Evolutionary conservation across 768 basidiomycete species (phyloP).

Genomic region (Infundibulicybe gibba): DNA sequence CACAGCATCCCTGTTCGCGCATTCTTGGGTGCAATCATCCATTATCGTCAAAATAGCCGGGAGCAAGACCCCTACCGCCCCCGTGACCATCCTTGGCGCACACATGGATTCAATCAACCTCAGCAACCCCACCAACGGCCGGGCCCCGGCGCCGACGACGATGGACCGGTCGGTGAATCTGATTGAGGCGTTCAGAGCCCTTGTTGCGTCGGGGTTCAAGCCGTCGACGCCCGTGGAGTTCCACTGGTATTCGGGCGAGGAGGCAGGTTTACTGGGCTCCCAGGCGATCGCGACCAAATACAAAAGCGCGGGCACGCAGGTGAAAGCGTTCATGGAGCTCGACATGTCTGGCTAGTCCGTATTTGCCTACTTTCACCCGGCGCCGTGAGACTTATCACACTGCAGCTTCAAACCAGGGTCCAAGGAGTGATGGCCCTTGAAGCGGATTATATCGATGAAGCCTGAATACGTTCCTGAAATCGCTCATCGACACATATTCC

Average conservation of each 20-base stretch:
- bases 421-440: conserved; percentile 36
- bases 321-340: conserved; percentile 48
- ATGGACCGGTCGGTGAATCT: conserved; percentile 43
- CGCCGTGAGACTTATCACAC: conserved; percentile 7
- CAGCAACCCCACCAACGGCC: conserved; percentile 30
- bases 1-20: conserved; percentile 22
- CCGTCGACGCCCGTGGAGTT: conserved; percentile 41
- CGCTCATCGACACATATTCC: conserved; percentile 30
- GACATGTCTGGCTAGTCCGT: conserved; percentile 37
- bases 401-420: conserved; percentile 44
- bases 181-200: conserved; percentile 36
- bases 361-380: not conserved
- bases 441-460: conserved; percentile 35
- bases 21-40: conserved; percentile 31
- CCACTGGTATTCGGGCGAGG: conserved; percentile 46
- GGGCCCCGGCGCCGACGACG: conserved; percentile 48
- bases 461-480: conserved; percentile 43
- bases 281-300: conserved; percentile 52
- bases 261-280: conserved; percentile 44
- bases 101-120: conserved; percentile 42
- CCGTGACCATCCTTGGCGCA: conserved; percentile 33
- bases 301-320: conserved; percentile 36
- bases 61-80: conserved; percentile 19
- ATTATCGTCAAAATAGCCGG: conserved; percentile 33
- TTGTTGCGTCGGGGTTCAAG: conserved; percentile 32